These are phyloP conservation scores for Stachybotrys chartarum DNA, from an alignment of 2,329 filamentous ascomycete genomes.

Conservation along the genomic window DNA sequence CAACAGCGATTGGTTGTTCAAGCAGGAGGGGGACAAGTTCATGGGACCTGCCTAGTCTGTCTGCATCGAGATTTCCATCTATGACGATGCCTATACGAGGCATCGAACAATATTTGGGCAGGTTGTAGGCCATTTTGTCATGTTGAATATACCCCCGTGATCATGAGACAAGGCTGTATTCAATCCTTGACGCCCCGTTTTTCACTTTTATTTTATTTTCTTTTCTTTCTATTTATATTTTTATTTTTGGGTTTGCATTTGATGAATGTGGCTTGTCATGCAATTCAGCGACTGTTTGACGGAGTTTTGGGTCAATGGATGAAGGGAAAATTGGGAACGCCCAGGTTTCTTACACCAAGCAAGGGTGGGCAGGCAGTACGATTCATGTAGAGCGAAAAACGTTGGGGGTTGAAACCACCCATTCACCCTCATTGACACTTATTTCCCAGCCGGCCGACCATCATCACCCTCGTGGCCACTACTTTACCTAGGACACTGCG, in stretches of 20 bases:
- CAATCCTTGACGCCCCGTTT: too few species aligned
- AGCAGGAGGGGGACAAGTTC: constrained; percentile 33
- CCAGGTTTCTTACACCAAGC: too few species aligned
- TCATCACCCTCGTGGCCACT: too few species aligned
- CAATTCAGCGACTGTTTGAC: background rate
- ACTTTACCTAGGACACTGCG: too few species aligned
- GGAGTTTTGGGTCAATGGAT: background rate
- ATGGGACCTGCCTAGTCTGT: constrained; percentile 6
- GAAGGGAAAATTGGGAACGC: background rate
- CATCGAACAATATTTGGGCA: background rate
- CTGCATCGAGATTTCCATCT: background rate
- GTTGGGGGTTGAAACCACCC: too few species aligned
- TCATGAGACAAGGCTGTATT: too few species aligned
- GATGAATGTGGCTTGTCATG: background rate
- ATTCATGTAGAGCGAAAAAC: too few species aligned
- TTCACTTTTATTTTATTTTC: too few species aligned
- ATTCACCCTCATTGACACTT: too few species aligned
- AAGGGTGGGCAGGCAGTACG: too few species aligned
- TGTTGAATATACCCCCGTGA: background rate
- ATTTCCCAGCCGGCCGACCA: too few species aligned
- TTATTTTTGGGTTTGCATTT: background rate
- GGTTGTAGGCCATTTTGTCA: background rate
- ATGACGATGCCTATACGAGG: background rate
- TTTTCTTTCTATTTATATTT: too few species aligned
- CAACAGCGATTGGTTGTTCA: constrained; percentile 69